Conservation (phyloP, 805 yeast genomes). For the Candida chilensis region DNA sequence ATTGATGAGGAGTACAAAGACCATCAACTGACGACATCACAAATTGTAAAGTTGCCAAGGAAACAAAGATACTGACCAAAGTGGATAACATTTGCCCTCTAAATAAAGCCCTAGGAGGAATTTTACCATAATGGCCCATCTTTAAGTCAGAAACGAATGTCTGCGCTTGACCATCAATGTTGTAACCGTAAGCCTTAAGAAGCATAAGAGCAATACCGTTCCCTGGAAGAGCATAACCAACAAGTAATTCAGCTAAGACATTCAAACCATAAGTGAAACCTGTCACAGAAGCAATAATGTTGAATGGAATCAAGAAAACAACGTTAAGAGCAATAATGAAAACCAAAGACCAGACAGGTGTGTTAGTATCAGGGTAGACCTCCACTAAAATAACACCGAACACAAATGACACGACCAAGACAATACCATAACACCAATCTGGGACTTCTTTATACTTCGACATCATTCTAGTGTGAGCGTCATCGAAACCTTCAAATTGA, state of each 20-base stretch:
- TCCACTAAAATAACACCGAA: slow-evolving; percentile 25
- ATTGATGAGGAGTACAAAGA: slow-evolving; percentile 33
- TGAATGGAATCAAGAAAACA: slow-evolving; percentile 50
- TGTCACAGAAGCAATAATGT: slow-evolving; percentile 53
- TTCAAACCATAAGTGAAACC: slow-evolving; percentile 38
- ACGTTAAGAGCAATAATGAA: slow-evolving; percentile 47
- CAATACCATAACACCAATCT: slow-evolving; percentile 54
- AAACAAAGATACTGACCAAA: slow-evolving; percentile 31
- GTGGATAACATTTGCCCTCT: slow-evolving; percentile 37
- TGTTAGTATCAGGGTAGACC: slow-evolving; percentile 37
- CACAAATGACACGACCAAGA: slow-evolving; percentile 35
- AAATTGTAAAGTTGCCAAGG: slow-evolving; percentile 32
- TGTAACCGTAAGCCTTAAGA: slow-evolving; percentile 51
- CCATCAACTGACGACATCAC: slow-evolving; percentile 22
- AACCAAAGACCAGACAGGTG: slow-evolving; percentile 57
- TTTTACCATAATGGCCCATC: slow-evolving; percentile 54
- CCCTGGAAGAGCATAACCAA: slow-evolving; percentile 40
- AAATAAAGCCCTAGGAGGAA: slow-evolving; percentile 56
- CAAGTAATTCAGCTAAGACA: slow-evolving; percentile 31
- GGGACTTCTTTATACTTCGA: slow-evolving; percentile 58
- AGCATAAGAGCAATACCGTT: slow-evolving; percentile 53
- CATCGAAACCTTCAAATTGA: slow-evolving; percentile 19
- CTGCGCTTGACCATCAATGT: slow-evolving; percentile 48
- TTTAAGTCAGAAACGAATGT: slow-evolving; percentile 48
- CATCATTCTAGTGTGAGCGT: slow-evolving; percentile 39